Base-by-base conservation (phyloP, 441 rosid species). In the Aquilaria agallochum region DNA sequence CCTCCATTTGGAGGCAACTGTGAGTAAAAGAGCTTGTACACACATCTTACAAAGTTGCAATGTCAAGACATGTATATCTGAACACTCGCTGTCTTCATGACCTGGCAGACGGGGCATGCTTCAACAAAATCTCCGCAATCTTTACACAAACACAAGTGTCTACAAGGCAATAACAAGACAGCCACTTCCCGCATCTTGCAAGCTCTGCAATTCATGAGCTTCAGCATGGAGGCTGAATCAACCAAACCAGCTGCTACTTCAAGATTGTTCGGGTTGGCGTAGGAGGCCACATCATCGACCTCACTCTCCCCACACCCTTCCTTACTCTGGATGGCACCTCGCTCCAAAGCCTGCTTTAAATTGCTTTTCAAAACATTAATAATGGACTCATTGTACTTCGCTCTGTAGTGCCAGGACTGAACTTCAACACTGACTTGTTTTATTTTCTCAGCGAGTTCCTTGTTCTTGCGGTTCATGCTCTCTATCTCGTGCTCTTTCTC, bases 271-370 rank as follows among this genome's bases (percentile, higher is more conserved):
- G 67, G 74, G 68, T 83, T 79, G n/a, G 73, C 68, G 65, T 66
- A 72, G 20, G 84, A 86, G 66, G 85, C 84, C 50, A 84, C 79
- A 64, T 82, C 84, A 10, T 86, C 92, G 30, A 80, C 73, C 60
- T 78, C 88, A 11, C 85, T 88, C 27, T 88, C 92, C 52, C 92
- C 90, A 33, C 69, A 86, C 5, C 95, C 95, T 80, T 88, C 95
- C 69, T 73, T 88, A 12, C 68, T 60, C 36, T 73, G 83, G 60
- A 68, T 57, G 11, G 69, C 65, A 20, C 72, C 73, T 59, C 74
- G 78, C 20, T 83, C 73, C 78, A 80, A 72, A 46, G 77, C 86
- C 69, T 80, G 92, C 66, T 89, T 78, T 56, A 86, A 72, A 70
- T 84, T 84, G 61, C 67, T 77, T 75, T 79, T 89, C 53, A 89